A percentile compares a stretch with the other conserved stretches of the same genome.
Conservation (phyloP, 441 rosid species). For the Erysimum pusillum region DNA sequence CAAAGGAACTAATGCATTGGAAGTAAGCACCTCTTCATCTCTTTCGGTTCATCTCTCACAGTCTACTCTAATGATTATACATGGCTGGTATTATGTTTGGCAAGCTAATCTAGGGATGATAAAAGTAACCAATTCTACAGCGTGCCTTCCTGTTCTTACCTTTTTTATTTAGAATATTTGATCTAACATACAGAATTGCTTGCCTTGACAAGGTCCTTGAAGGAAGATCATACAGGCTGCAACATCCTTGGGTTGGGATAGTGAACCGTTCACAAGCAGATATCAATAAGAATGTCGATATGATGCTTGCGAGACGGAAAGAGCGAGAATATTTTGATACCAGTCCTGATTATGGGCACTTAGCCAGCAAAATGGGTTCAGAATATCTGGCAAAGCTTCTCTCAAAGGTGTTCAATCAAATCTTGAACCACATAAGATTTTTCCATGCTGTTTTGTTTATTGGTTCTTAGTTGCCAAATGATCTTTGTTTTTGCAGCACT, state of each 20-base stretch:
- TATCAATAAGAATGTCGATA: constrained; percentile 89
- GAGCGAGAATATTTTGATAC: constrained; percentile 93
- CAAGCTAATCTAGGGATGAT: neutral
- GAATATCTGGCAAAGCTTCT: constrained; percentile 96
- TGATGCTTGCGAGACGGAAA: constrained; percentile 93
- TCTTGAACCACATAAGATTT: neutral
- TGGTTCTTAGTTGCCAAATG: neutral
- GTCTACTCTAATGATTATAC: neutral
- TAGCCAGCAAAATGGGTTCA: constrained; percentile 95
- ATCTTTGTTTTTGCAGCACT: constrained; percentile 62
- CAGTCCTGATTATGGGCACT: constrained; percentile 95
- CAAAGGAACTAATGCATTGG: constrained; percentile 92
- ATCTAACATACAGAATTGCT: neutral
- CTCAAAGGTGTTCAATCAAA: constrained; percentile 66
- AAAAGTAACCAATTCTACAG: neutral
- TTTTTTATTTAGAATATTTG: neutral
- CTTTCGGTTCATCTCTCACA: neutral
- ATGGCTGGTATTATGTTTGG: neutral
- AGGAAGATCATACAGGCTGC: constrained; percentile 92
- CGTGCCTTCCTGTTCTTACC: neutral
- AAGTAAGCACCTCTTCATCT: constrained; percentile 42
- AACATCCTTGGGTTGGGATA: constrained; percentile 98
- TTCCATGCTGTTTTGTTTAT: neutral
- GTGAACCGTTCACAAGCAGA: constrained; percentile 99
- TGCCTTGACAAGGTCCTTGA: constrained; percentile 75